These are phyloP conservation scores for Diaporthe destruens DNA, from an alignment of 2,329 filamentous ascomycete genomes.

Conservation along the genomic window DNA sequence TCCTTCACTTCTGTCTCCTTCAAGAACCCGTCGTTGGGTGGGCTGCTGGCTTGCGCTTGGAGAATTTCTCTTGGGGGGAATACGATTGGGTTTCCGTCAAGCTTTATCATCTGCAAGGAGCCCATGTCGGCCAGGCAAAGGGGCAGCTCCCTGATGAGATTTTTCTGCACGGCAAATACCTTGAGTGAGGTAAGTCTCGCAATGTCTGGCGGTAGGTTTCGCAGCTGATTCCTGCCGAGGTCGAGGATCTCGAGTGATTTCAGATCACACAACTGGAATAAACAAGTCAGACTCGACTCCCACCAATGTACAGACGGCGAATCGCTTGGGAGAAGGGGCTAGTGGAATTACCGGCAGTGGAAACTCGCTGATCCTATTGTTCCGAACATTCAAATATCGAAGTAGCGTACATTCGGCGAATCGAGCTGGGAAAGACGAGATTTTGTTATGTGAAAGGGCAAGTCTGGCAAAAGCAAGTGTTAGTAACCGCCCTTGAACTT, in stretches of 20 bases:
- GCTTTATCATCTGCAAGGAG: conserved; percentile 88
- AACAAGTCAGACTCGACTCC: conserved; percentile 40
- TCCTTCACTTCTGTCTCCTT: conserved; percentile 76
- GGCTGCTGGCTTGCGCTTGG: conserved; percentile 67
- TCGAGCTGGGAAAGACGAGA: conserved; percentile 76
- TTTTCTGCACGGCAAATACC: conserved; percentile 88
- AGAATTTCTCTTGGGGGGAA: conserved; percentile 82
- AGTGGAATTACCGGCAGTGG: conserved; percentile 62
- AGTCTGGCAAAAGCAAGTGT: conserved; percentile 64
- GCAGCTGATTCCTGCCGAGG: conserved; percentile 88
- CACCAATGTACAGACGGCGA: conserved; percentile 41
- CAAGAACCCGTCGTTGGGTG: conserved; percentile 65
- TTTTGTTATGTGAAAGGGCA: conserved; percentile 83
- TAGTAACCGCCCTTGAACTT: conserved; percentile 40
- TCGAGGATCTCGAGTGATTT: conserved; percentile 92
- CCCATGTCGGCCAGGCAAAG: conserved; percentile 89
- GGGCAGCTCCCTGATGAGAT: conserved; percentile 87
- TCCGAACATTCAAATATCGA: conserved; percentile 84
- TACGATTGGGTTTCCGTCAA: conserved; percentile 87
- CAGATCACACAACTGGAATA: conserved; percentile 81
- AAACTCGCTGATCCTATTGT: conserved; percentile 78
- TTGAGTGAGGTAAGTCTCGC: conserved; percentile 86
- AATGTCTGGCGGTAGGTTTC: conserved; percentile 81
- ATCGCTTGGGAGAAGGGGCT: conserved; percentile 24
- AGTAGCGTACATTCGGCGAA: conserved; percentile 83